phyloP scores from a whole-genome alignment of 2,329 filamentous ascomycete genomes.

The Waltergamsia citrina region DNA sequence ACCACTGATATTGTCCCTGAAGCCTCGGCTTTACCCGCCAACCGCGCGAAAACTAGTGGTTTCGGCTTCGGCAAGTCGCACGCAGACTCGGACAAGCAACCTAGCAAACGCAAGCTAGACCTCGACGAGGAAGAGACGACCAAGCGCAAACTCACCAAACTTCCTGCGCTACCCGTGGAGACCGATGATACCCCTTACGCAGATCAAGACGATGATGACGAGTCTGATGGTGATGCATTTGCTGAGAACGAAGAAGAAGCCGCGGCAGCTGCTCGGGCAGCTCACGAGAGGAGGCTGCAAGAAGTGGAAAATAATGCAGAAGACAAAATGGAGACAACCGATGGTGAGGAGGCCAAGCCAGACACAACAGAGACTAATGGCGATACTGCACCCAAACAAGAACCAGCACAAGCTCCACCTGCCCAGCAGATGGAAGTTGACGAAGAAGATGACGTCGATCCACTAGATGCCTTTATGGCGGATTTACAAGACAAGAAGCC shows the following conservation, averaged over 20 bases:
- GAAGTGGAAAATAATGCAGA: constrained; percentile 33
- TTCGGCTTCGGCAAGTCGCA: constrained; percentile 72
- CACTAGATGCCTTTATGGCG: constrained; percentile 95
- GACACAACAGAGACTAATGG: constrained; percentile 20
- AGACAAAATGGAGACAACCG: constrained; percentile 31
- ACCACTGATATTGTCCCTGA: constrained; percentile 13
- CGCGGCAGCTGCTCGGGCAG: constrained; percentile 73
- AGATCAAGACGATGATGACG: constrained; percentile 57
- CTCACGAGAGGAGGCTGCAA: constrained; percentile 68
- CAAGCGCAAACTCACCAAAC: constrained; percentile 81
- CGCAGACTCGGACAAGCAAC: constrained; percentile 54
- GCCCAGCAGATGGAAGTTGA: constrained; percentile 49
- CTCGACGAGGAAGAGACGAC: constrained; percentile 84
- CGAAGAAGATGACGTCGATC: constrained; percentile 66
- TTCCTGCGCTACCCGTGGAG: constrained; percentile 67
- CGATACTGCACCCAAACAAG: constrained; percentile 10
- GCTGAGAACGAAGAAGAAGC: constrained; percentile 80
- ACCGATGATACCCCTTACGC: constrained; percentile 51
- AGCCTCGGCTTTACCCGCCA: constrained; percentile 53
- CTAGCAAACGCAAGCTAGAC: constrained; percentile 65
- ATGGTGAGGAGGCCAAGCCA: constrained; percentile 14
- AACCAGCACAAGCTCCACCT: constrained; percentile 5
- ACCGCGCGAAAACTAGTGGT: constrained; percentile 65
- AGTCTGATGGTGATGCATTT: constrained; percentile 67
- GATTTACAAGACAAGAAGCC: constrained; percentile 48